Percentiles rank a stretch among this genome's conserved stretches.
These are phyloP conservation scores for Trichoderma arundinaceum DNA, from an alignment of 2,329 filamentous ascomycete species.

Conservation along the genomic window DNA sequence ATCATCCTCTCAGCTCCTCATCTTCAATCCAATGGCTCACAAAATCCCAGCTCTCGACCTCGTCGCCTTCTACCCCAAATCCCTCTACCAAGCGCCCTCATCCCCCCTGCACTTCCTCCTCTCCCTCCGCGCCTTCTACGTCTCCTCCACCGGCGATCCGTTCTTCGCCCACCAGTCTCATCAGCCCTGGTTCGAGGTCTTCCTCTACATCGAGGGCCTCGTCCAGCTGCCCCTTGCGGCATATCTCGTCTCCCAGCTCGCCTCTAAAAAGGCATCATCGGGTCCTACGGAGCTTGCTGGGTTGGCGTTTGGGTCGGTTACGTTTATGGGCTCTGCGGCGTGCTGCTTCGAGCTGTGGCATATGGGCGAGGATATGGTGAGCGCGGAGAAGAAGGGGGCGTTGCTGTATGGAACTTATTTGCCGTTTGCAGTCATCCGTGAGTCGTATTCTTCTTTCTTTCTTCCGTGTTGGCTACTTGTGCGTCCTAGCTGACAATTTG, in stretches of 20 bases:
- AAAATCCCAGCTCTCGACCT: conserved; percentile 57
- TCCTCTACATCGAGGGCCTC: conserved; percentile 56
- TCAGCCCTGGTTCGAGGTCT: conserved; percentile 58
- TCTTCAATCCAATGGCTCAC: neutral
- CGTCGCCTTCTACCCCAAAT: conserved; percentile 57
- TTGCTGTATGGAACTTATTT: conserved; percentile 58
- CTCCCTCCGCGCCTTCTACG: conserved; percentile 54
- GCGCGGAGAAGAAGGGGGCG: conserved; percentile 50
- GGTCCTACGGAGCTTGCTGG: conserved; percentile 56
- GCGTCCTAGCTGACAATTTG: no score
- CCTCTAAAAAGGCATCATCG: conserved; percentile 42
- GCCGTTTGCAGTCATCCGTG: conserved; percentile 60
- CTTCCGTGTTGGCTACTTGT: neutral
- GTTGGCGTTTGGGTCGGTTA: conserved; percentile 58
- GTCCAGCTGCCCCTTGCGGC: conserved; percentile 57
- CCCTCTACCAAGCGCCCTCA: conserved; percentile 49
- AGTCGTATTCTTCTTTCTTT: conserved; percentile 40
- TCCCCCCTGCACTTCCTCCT: conserved; percentile 56
- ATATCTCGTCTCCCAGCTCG: conserved; percentile 54
- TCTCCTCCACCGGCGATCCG: conserved; percentile 57
- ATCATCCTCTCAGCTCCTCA: neutral
- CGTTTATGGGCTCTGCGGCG: conserved; percentile 56
- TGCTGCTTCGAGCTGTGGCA: conserved; percentile 58
- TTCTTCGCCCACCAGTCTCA: conserved; percentile 51
- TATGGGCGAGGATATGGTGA: conserved; percentile 56